Conservation (phyloP, 129 eudicot species). For the Chrysanthemum lavandulifolium region DNA sequence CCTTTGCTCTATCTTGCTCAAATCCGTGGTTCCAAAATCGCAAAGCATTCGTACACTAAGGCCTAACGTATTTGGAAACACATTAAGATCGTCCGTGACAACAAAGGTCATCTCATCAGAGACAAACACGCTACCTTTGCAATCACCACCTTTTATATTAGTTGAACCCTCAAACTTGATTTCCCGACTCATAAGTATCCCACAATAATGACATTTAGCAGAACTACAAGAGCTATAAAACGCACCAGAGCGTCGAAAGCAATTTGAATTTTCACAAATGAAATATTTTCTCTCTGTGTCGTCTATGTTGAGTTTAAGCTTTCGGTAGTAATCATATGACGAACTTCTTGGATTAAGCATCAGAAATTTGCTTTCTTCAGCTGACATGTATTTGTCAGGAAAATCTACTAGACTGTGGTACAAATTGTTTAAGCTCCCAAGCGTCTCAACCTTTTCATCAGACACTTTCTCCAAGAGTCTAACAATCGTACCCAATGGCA, state of each 20-base stretch:
- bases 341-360: constrained; percentile 24
- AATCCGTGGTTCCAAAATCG: neutral
- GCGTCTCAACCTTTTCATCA: neutral
- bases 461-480: neutral
- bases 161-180: neutral
- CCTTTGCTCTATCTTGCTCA: neutral
- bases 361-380: constrained; percentile 6
- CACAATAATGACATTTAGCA: neutral
- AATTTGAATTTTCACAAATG: neutral
- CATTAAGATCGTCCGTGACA: neutral
- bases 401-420: constrained; percentile 5
- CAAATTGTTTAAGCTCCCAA: constrained; percentile 25
- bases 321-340: neutral
- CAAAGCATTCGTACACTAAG: neutral
- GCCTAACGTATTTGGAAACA: neutral
- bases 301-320: constrained; percentile 20
- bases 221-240: neutral
- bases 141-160: neutral
- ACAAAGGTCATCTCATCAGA: neutral
- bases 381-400: neutral
- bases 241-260: neutral
- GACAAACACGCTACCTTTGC: neutral
- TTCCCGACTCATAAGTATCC: neutral
- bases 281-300: constrained; percentile 5
- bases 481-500: constrained; percentile 37